Base-by-base conservation (phyloP, 495 filamentous ascomycete species). In the Alectoria sarmentosa region DNA sequence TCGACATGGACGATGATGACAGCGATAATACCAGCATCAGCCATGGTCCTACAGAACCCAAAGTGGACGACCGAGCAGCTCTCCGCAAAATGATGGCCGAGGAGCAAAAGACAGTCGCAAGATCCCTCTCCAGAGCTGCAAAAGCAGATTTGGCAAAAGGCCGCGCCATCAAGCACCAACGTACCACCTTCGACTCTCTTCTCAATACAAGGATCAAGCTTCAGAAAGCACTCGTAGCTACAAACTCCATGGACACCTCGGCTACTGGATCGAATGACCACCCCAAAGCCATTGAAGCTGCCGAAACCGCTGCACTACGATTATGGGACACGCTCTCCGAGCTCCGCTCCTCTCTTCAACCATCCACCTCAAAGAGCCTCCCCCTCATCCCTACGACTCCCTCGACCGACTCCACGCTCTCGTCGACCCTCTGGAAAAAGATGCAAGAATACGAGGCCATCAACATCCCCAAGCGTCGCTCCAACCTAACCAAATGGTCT, bases 161-260 rank as follows among this genome's bases (percentile, higher is more conserved):
- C 30, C 78, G 78, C 64, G 92, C 93, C 3, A 88, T 98, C 38
- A 91, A 90, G 69, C 76, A 83, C 58, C 94, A 98, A 74, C 83
- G 90, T 61, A 85, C 84, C 59, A 86, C 86, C 15, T 98, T 96
- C 71, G 92, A 98, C 67, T 81, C 87, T 3, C 83, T 98, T 4
- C 82, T 98, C 26, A 92, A 94, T 74, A 82, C 88, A 28, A 86
- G 94, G 10, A 96, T 98, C 69, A 88, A 90, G 63, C 76, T 98
- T 11, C 94, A 98, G 70, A 96, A 97, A 73, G 89, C 89, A 7
- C 76, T 98, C 21, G 82, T 91, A 21, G 87, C 89, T 4, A 82
- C 86, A 23, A 96, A 97, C 70, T 86, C 91, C 58, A 72, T 79
- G n/a, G 69, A 77, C 0, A 63, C 79, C 28, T 56, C 65, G 2